Evolutionary conservation across 2,329 filamentous ascomycete genomes (phyloP).

Genomic region (Alternaria sp.): DNA sequence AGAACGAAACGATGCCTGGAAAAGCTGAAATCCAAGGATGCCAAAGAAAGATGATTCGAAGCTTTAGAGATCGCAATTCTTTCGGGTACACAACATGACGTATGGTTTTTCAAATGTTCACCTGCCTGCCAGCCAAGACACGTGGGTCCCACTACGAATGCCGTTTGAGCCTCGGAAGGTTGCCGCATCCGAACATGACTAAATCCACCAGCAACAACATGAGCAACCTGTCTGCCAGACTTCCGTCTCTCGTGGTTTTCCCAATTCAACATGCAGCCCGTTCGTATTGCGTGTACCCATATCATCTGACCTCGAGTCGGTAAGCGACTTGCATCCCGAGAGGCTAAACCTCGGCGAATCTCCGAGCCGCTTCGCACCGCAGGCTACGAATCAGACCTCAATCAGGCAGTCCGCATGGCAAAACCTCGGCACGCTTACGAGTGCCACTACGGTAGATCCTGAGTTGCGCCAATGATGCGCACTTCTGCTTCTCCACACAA

Average conservation of each 20-base stretch:
- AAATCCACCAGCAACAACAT: slow-evolving; percentile 4
- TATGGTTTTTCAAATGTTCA: slow-evolving; percentile 8
- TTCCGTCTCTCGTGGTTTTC: not conserved
- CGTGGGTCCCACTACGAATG: slow-evolving; percentile 18
- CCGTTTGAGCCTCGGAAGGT: slow-evolving; percentile 21
- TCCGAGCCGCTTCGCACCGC: slow-evolving; percentile 4
- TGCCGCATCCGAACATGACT: slow-evolving; percentile 13
- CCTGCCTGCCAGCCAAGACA: slow-evolving; percentile 16
- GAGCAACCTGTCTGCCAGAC: not conserved
- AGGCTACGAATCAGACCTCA: slow-evolving; percentile 9
- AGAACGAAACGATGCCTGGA: not conserved
- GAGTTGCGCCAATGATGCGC: slow-evolving; percentile 19
- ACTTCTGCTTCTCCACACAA: slow-evolving; percentile 22
- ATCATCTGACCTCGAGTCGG: slow-evolving; percentile 16
- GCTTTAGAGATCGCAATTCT: not conserved
- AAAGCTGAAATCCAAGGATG: not conserved
- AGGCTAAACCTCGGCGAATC: slow-evolving; percentile 19
- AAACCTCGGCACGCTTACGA: slow-evolving; percentile 27
- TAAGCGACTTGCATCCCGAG: not conserved
- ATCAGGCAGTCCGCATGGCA: slow-evolving; percentile 22
- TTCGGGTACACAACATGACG: slow-evolving; percentile 19
- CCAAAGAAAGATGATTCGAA: not conserved
- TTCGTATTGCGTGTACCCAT: not conserved
- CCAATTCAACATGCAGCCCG: not conserved
- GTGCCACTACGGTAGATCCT: slow-evolving; percentile 12